Base-by-base conservation (phyloP, 225 moss, liverwort and hornwort species). In the Physcomitrium patens region DNA sequence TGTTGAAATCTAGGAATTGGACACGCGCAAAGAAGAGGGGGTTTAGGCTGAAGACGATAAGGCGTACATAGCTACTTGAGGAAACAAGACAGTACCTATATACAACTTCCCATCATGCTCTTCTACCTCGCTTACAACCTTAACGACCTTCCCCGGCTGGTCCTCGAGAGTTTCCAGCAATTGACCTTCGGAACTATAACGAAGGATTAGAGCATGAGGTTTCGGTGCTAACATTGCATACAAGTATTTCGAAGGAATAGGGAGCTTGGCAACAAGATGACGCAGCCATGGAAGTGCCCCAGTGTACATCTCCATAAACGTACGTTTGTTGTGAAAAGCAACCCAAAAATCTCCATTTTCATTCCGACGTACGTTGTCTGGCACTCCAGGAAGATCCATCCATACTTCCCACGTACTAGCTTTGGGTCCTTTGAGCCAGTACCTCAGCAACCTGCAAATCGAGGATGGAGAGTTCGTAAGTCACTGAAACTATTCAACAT, bases 371-470 rank as follows among this genome's bases (percentile, higher is more conserved):
- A 79, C 53, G 16, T 79, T 79, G 67, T 79, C 79, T 19, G 79
- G 79, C n/a, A 73, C 44, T 17, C 79, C 79, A 57, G 79, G 46
- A 41, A 79, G 79, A 46, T 79, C 57, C 55, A 24, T 55, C 53
- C 73, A 79, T n/a, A 49, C 58, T 46, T 79, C 72, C 56, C 70
- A 72, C 8, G 66, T 79, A 8, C 45, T 65, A 9, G 81, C 73
- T 26, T 84, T 84, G 55, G 79, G 70, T 55, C 84, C 87, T 65
- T 87, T 77, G 28, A 87, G 77, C 79, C 79, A 72, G 28, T 81
- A 79, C 64, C 68, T 64, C 47, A 79, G 64, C 69, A 82, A 77
- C 73, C 83, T 83, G 83, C 72, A 26, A 69, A n/a, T 69, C 54
- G 70, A 3, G 55, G 24, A 61, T 9, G 48, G 8, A 20, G 9